Evolutionary conservation across 805 yeast species (phyloP), one percentile per base, ranked within the genome.

Genomic region (Teunomyces lycoperdinae): DNA sequence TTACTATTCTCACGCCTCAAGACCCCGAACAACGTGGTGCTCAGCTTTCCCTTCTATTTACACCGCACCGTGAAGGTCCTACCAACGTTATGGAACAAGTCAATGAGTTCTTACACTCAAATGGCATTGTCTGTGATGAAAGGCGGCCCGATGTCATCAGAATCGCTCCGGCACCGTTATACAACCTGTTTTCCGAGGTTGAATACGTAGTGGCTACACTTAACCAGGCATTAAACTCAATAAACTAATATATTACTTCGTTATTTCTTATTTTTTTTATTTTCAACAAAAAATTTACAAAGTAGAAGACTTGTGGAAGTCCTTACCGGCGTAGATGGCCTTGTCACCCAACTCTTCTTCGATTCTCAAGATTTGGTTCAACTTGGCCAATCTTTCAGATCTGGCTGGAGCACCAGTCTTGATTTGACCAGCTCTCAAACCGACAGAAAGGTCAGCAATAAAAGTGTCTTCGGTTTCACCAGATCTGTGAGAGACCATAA

Each of bases 341-440:
- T 90, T 89, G 86, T 83, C 91, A 71, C 97, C 98, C 70, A 92
- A 87, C 80, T 88, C 96, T 81, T 92, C 96, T 84, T 94, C 98
- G 68, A 92, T 92, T 81, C 98, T 89, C 75, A 92, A 84, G 76
- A 92, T 85, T 84, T 92, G 97, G 91, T 92, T 92, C 76, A 87
- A 85, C 82, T 92, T 92, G 74, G 98, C 98, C 77, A 94, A 86
- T 86, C 99, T 92, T 83, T 92, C 99, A 62, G 97, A 89, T 83
- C 99, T 91, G 63, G 97, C 96, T 71, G 98, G 98, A 72, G 99
- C 98, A 85, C 99, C 99, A 63, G 97, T 89, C 91, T 92, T 92
- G 78, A 92, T 88, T 83, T 92, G 98, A 74, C 97, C 99, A 60
- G 96, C 66, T 85, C 97, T 89, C 75, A 92, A 83, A 82, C 98